These are phyloP conservation scores for Neopestalotiopsis clavispora DNA, from an alignment of 2,329 filamentous ascomycete species.

Conservation along the genomic window DNA sequence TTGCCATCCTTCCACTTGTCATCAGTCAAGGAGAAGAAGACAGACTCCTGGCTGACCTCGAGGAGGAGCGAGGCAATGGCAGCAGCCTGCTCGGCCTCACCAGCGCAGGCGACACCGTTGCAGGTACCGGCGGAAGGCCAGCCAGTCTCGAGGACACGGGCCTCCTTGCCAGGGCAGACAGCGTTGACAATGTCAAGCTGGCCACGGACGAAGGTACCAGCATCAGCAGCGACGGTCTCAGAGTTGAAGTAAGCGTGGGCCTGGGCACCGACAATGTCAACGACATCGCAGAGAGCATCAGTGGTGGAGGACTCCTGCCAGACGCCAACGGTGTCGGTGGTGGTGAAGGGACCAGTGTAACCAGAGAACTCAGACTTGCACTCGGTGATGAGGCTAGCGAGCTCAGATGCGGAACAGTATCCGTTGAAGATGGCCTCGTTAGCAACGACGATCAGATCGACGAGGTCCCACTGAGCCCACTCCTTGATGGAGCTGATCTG, in stretches of 20 bases:
- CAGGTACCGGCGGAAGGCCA: slow-evolving; percentile 76
- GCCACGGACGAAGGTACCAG: slow-evolving; percentile 76
- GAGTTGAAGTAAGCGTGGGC: slow-evolving; percentile 95
- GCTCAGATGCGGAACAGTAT: slow-evolving; percentile 66
- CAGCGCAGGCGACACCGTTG: slow-evolving; percentile 77
- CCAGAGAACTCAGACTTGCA: slow-evolving; percentile 72
- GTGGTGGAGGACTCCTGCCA: slow-evolving; percentile 69
- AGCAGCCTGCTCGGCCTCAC: slow-evolving; percentile 66
- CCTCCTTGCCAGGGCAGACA: slow-evolving; percentile 73
- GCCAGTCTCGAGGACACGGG: slow-evolving; percentile 87
- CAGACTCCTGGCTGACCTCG: slow-evolving; percentile 68
- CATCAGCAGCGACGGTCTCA: slow-evolving; percentile 62
- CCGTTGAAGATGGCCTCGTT: slow-evolving; percentile 89
- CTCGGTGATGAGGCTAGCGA: slow-evolving; percentile 72
- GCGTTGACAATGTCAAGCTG: slow-evolving; percentile 74
- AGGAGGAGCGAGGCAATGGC: slow-evolving; percentile 76
- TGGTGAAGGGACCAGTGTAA: slow-evolving; percentile 79
- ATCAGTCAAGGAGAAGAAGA: slow-evolving; percentile 82
- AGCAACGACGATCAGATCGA: slow-evolving; percentile 83
- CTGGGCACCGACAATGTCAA: slow-evolving; percentile 85
- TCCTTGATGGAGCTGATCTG: slow-evolving; percentile 76
- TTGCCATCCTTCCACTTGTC: slow-evolving; percentile 83
- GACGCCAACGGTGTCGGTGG: slow-evolving; percentile 82
- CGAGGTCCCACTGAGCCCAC: slow-evolving; percentile 77
- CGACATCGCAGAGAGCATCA: slow-evolving; percentile 67